A percentile compares a stretch with the other conserved stretches of the same genome.
phyloP scores from a whole-genome alignment of 768 basidiomycete genomes.

The Boletus bicolor region DNA sequence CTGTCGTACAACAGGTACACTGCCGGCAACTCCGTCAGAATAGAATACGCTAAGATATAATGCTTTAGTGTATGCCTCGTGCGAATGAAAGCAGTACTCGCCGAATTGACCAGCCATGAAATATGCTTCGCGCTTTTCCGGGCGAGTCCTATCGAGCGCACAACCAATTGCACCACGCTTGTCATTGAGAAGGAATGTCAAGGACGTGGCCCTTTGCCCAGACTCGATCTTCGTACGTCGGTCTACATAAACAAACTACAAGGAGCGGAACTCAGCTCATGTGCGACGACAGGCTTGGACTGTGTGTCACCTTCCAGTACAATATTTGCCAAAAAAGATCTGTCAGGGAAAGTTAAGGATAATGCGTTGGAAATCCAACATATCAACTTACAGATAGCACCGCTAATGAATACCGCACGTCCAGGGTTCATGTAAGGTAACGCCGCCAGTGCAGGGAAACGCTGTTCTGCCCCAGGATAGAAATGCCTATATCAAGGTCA shows the following conservation, averaged over 20 bases:
- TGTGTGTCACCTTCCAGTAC: constrained; percentile 77
- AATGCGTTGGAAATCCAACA: constrained; percentile 8
- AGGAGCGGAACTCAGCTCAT: constrained; percentile 1
- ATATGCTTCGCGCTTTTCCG: constrained; percentile 57
- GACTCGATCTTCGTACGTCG: constrained; percentile 88
- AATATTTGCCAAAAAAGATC: constrained; percentile 90
- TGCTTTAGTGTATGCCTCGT: neutral
- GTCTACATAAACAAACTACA: constrained; percentile 80
- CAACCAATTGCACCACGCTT: constrained; percentile 83
- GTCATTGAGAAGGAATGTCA: constrained; percentile 84
- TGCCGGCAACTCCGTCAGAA: constrained; percentile 84
- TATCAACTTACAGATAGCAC: constrained; percentile 69
- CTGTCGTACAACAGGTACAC: constrained; percentile 82
- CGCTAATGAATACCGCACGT: constrained; percentile 72
- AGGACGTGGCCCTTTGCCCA: constrained; percentile 86
- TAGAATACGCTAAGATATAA: constrained; percentile 60
- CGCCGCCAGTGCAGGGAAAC: constrained; percentile 81
- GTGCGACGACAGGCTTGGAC: neutral
- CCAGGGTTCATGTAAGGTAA: constrained; percentile 70
- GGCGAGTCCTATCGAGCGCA: constrained; percentile 55
- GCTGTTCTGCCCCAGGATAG: constrained; percentile 72
- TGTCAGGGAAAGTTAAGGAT: constrained; percentile 31
- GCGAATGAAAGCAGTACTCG: constrained; percentile 32
- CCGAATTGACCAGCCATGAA: constrained; percentile 88
- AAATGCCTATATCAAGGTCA: constrained; percentile 60